These are phyloP conservation scores for Thelonectria olida DNA, from an alignment of 2,329 filamentous ascomycete genomes.

Conservation along the genomic window DNA sequence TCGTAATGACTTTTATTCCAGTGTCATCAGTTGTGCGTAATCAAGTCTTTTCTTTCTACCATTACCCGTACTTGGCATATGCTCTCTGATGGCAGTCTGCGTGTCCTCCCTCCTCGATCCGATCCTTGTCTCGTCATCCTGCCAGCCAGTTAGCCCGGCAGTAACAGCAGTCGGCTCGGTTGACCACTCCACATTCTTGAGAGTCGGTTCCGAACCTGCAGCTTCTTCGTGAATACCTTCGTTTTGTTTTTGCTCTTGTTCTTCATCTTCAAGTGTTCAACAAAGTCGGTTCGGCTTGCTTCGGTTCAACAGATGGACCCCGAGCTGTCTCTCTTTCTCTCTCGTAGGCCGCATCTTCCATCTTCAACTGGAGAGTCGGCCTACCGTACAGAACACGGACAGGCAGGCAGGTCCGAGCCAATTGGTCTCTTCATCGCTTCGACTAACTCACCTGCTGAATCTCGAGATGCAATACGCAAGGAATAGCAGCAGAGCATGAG, in stretches of 20 bases:
- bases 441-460: too few relatives aligned
- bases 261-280: background rate
- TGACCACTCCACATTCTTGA: background rate
- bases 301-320: conserved; percentile 17
- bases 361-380: background rate
- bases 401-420: too few relatives aligned
- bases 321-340: background rate
- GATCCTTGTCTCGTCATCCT: background rate
- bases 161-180: too few relatives aligned
- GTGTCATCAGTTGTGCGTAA: too few relatives aligned
- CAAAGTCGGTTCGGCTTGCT: conserved; percentile 13
- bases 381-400: too few relatives aligned
- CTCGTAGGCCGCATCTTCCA: background rate
- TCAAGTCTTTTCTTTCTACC: too few relatives aligned
- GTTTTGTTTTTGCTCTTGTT: conserved; percentile 9
- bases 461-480: background rate
- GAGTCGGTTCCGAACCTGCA: background rate
- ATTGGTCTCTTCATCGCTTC: too few relatives aligned
- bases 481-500: background rate
- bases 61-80: too few relatives aligned
- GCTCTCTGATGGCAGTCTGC: too few relatives aligned
- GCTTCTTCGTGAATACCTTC: background rate
- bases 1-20: too few relatives aligned
- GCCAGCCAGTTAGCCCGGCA: too few relatives aligned
- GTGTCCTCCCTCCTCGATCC: background rate